Evolutionary conservation across 2,329 filamentous ascomycete species (phyloP), one percentile per base, ranked within the genome.

Genomic region (Colletotrichum incanum): DNA sequence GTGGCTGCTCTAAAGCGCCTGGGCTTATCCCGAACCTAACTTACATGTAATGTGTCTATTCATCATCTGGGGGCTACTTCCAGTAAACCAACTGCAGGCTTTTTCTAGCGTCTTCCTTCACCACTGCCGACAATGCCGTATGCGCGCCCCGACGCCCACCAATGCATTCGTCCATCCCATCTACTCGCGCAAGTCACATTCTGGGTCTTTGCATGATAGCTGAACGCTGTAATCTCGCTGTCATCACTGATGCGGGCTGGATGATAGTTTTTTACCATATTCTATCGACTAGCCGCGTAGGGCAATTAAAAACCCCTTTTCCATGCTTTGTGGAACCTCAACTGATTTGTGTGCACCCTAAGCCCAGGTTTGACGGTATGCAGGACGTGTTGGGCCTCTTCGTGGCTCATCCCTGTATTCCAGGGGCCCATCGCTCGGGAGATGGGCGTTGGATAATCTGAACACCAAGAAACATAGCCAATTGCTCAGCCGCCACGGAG

Each of bases 151-250:
- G 20, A 31, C 14, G 50, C 50, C 31, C 28, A 14, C 43, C 45
- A 63, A 39, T n/a, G 16, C 45, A 39, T 41, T 7, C n/a, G n/a
- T n/a, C 28, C 47, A 26, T 20, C 7, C 37, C 26, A 62, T 5
- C 12, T 41, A 18, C 18, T 23, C n/a, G 16, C 18, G 58, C 58
- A 7, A 18, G 49, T 50, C 16, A 18, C 14, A 18, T 14, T 55
- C 47, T 5, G 31, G 37, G 16, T 54, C 1, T 20, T 45, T 41
- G 28, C 28, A 18, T n/a, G 28, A 41, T 12, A 54, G 45, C 67
- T 47, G 47, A 56, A 50, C 52, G 45, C 47, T 67, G 55, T 47
- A 62, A 67, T 65, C 39, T 65, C 60, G 20, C 54, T 39, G 61
- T 43, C 31, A 31, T 52, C 39, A 34, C 31, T 45, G 23, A 65